These are phyloP conservation scores for Colletotrichum gigasporum DNA, from an alignment of 2,329 filamentous ascomycete genomes.

Conservation along the genomic window DNA sequence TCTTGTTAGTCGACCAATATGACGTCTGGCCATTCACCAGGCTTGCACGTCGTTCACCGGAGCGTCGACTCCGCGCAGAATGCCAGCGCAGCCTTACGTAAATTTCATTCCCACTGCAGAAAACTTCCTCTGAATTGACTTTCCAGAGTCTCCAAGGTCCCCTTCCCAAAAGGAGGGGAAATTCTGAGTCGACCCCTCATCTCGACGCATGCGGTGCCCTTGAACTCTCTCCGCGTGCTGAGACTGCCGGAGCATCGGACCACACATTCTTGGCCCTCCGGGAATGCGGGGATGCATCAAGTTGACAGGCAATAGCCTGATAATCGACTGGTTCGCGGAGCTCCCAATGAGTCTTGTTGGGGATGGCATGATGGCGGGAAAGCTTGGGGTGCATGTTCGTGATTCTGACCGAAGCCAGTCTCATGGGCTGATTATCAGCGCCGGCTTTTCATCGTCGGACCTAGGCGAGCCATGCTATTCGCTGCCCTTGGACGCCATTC, in stretches of 20 bases:
- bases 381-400: not conserved
- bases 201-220: not conserved
- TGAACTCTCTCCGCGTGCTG: conserved; percentile 21
- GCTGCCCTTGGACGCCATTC: not conserved
- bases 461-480: not conserved
- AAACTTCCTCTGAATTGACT: conserved; percentile 13
- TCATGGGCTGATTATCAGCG: conserved; percentile 6
- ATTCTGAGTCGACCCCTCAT: conserved; percentile 1
- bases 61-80: conserved; percentile 13
- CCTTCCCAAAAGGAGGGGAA: not conserved
- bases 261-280: not conserved
- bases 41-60: not conserved
- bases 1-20: not conserved
- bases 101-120: not conserved
- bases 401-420: not conserved
- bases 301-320: conserved; percentile 8
- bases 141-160: not conserved
- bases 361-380: conserved; percentile 5
- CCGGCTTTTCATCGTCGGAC: not conserved
- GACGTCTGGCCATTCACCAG: conserved; percentile 1
- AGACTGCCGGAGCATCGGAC: conserved; percentile 26
- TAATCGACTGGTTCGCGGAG: conserved; percentile 6
- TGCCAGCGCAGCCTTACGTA: conserved; percentile 11
- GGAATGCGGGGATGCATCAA: conserved; percentile 19
- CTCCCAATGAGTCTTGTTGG: not conserved